Percentiles rank a stretch among this genome's conserved stretches.
phyloP scores from a whole-genome alignment of 345 rosid genomes.

The Ceriops decandra region DNA sequence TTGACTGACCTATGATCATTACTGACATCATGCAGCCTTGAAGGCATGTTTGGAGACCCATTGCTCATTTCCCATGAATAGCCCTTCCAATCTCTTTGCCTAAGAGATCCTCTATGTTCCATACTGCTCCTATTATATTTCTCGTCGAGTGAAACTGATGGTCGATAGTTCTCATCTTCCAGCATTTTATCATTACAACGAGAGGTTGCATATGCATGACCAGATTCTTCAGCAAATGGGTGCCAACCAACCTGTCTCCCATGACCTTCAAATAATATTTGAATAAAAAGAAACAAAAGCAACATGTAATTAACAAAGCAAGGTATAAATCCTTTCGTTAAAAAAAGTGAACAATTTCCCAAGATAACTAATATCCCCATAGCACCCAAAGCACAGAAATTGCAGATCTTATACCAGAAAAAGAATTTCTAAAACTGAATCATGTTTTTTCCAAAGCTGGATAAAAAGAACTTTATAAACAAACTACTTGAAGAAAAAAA shows the following conservation, averaged over 20 bases:
- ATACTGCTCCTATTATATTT: conserved; percentile 57
- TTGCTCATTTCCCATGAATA: conserved; percentile 65
- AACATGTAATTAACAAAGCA: conserved; percentile 29
- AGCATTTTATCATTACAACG: conserved; percentile 52
- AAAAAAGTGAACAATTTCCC: neutral
- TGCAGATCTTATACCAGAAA: neutral
- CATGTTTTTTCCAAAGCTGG: no score
- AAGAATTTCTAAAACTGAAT: no score
- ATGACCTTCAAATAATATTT: conserved; percentile 62
- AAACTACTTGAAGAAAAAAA: neutral
- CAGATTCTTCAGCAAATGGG: conserved; percentile 58
- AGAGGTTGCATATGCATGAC: conserved; percentile 54
- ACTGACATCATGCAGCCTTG: conserved; percentile 52
- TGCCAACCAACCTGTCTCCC: conserved; percentile 87
- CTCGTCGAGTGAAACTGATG: conserved; percentile 56
- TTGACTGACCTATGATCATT: conserved; percentile 57
- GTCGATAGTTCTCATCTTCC: conserved; percentile 55
- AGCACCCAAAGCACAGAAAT: conserved; percentile 6
- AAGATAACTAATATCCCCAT: neutral
- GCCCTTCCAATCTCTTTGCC: conserved; percentile 70
- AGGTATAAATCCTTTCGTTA: conserved; percentile 10
- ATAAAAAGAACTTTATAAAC: no score
- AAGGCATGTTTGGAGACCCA: conserved; percentile 48
- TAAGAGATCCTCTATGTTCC: conserved; percentile 59
- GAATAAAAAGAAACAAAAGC: conserved; percentile 23